Base-by-base conservation (phyloP, 192 early-diverging fungal species). In the Entophlyctis luteolus region DNA sequence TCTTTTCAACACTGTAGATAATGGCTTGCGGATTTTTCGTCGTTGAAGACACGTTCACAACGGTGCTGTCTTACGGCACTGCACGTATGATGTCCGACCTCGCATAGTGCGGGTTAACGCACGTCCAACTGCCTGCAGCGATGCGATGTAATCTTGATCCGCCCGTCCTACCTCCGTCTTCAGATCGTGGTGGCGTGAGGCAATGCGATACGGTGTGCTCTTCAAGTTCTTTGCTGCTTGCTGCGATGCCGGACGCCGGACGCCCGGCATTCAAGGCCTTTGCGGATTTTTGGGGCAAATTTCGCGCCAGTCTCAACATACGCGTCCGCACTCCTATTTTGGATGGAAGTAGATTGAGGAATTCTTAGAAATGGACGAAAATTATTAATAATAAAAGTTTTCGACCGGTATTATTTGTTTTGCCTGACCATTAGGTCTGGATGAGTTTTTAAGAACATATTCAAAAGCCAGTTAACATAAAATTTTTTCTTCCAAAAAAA, bases 121-220 rank as follows among this genome's bases (percentile, higher is more conserved):
- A 88, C 75, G 77, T 12, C 79, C 81, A 0, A 70, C 34, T 8
- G 82, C 71, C 54, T 79, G 77, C 45, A 84, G 55, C 22, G 65
- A 94, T 3, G 96, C 95, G 68, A 99, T 83, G 2, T 95, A 95
- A 76, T n/a, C n/a, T n/a, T n/a, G n/a, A n/a, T n/a, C n/a, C n/a
- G n/a, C n/a, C n/a, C n/a, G n/a, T n/a, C n/a, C n/a, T n/a, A n/a
- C n/a, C n/a, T n/a, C n/a, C n/a, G n/a, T n/a, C n/a, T n/a, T n/a
- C n/a, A 42, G 32, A 42, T 45, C 10, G 0, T 23, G 63, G 49
- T 75, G 90, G 90, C 33, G 91, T 79, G 75, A 98, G 97, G 70
- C 94, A 96, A 70, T 90, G 98, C 68, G 94, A 93, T 25, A 98
- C 88, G 0, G 91, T 95, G 68, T 18, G 36, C 16, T 53, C 33